These are phyloP conservation scores for Bassia scoparia DNA, from an alignment of 148 eudicot genomes.

Conservation along the genomic window DNA sequence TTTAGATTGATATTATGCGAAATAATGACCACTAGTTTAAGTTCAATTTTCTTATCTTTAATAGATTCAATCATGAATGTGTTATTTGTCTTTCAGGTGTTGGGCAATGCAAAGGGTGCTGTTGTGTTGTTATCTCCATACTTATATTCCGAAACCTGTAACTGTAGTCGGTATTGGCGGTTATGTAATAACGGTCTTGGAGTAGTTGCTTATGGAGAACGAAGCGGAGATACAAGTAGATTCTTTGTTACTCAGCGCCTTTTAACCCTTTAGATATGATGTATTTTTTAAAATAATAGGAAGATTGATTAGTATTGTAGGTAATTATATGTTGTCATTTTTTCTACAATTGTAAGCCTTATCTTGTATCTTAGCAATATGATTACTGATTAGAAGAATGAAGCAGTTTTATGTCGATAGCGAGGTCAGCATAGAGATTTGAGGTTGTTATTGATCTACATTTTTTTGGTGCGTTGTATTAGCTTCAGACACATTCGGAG, in stretches of 20 bases:
- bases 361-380: neutral
- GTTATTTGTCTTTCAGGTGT: conserved; percentile 43
- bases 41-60: too few species aligned
- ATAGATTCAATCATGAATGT: conserved; percentile 3
- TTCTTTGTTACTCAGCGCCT: neutral
- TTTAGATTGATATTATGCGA: too few species aligned
- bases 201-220: conserved; percentile 90
- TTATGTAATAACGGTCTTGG: conserved; percentile 91
- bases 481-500: conserved; percentile 1
- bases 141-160: conserved; percentile 80
- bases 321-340: neutral
- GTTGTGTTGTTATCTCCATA: conserved; percentile 94
- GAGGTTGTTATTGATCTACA: conserved; percentile 1
- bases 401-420: conserved; percentile 17
- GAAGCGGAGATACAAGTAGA: conserved; percentile 66
- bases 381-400: neutral
- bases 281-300: neutral
- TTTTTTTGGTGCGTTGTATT: neutral
- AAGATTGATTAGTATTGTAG: conserved; percentile 18
- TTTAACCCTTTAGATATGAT: neutral
- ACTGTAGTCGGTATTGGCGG: conserved; percentile 82
- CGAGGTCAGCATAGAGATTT: conserved; percentile 4
- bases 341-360: neutral
- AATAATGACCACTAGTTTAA: too few species aligned
- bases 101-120: conserved; percentile 97